phyloP scores from a whole-genome alignment of 306 rosid genomes.

The Lathyrus oleraceus region DNA sequence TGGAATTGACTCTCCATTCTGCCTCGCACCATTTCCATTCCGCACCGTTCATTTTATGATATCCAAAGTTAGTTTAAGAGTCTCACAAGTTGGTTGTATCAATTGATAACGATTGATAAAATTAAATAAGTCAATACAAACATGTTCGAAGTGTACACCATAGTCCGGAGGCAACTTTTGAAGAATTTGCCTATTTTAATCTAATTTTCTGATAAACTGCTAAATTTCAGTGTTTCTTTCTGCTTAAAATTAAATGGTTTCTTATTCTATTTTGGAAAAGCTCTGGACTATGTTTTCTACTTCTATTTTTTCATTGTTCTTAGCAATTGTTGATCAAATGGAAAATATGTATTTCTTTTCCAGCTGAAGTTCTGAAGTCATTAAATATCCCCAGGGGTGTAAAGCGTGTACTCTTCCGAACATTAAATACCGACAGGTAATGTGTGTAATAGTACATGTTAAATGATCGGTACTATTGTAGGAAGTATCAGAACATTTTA shows the following conservation, averaged over 20 bases:
- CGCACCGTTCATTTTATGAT: no score
- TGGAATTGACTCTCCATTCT: no score
- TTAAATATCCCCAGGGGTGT: slow-evolving; percentile 74
- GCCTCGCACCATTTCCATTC: no score
- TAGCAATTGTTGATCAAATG: slow-evolving; percentile 5
- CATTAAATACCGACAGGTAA: slow-evolving; percentile 81
- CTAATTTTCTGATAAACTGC: not conserved
- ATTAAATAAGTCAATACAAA: not conserved
- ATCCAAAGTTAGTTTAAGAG: not conserved
- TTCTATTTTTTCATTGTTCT: slow-evolving; percentile 4
- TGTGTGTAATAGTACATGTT: not conserved
- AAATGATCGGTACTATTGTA: not conserved
- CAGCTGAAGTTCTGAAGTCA: slow-evolving; percentile 86
- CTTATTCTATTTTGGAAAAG: not conserved
- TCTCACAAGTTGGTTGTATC: not conserved
- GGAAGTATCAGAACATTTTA: slow-evolving; percentile 16
- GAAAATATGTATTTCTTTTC: slow-evolving; percentile 23
- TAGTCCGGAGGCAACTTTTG: no score
- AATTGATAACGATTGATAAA: not conserved
- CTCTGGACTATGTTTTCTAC: not conserved
- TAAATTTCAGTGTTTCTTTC: slow-evolving; percentile 9
- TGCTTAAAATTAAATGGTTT: not conserved
- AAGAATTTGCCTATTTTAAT: not conserved
- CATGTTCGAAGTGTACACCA: no score
- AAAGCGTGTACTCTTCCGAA: slow-evolving; percentile 73